A percentile compares a stretch with the other conserved stretches of the same genome.
Conservation (phyloP, 1,284 basidiomycete species). For the Clitocybe nebularis region DNA sequence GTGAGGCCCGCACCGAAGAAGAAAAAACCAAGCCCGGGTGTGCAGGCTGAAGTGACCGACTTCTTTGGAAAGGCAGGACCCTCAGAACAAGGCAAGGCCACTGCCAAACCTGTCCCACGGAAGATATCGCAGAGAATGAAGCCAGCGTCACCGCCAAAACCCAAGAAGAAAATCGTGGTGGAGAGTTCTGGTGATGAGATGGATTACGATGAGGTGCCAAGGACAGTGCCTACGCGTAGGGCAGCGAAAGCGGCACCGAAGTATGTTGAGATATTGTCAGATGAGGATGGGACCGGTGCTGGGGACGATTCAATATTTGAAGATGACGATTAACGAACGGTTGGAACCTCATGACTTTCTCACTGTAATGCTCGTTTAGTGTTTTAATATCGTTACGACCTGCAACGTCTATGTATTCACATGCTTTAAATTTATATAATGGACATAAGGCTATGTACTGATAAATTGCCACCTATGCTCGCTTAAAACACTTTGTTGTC, state of each 20-base stretch:
- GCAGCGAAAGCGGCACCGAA: conserved; percentile 38
- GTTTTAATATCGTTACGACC: no score
- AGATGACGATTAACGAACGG: conserved; percentile 17
- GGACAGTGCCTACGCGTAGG: conserved; percentile 23
- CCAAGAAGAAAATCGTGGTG: conserved; percentile 29
- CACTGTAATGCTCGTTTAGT: no score
- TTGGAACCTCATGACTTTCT: no score
- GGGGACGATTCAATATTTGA: conserved; percentile 36
- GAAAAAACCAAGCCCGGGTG: conserved; percentile 30
- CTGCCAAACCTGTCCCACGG: conserved; percentile 22
- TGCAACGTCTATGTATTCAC: no score
- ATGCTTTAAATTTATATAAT: no score
- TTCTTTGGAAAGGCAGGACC: conserved; percentile 55
- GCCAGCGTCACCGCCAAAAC: conserved; percentile 39
- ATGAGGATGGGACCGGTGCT: conserved; percentile 35
- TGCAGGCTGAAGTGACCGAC: conserved; percentile 36
- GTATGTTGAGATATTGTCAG: conserved; percentile 50
- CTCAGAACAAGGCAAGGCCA: conserved; percentile 27
- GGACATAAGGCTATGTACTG: no score
- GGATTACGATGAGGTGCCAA: conserved; percentile 30
- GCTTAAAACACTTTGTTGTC: no score
- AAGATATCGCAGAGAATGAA: conserved; percentile 57
- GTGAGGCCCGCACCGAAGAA: conserved; percentile 47
- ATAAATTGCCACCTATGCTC: no score
- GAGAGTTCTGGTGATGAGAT: conserved; percentile 31